Evolutionary conservation across 2,329 filamentous ascomycete species (phyloP), one percentile per base, ranked within the genome.

Genomic region (Claviceps arundinis): DNA sequence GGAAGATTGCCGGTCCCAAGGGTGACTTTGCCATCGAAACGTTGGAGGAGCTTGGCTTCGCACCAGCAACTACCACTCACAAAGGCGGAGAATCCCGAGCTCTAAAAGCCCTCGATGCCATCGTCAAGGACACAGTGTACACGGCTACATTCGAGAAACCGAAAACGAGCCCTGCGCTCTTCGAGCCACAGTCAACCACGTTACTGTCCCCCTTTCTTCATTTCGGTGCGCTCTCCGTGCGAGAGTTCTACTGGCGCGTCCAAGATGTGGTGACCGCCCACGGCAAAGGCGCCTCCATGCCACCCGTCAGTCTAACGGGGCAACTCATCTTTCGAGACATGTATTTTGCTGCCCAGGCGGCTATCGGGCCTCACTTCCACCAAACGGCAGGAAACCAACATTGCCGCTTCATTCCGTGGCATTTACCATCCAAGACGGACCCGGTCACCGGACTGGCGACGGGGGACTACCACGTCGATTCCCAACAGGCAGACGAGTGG

Each of bases 321-420:
- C 86, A 90, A 59, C 67, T 90, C 1, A 70, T 89, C 11, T 90
- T 90, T 64, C 75, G 86, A 16, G 86, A 90, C 62, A 90, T 90
- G 86, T 90, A 89, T 65, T 89, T 90, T 59, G 85, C 78, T 14
- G 85, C 85, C 0, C 85, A 90, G 62, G 84, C 85, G 1, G 74
- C 78, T 0, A 68, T 89, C 1, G 85, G 85, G 0, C 71, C 76
- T 37, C 60, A 70, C 0, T 89, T 87, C 58, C 72, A 69, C 1
- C 84, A 87, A 59, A 83, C 82, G 1, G 70, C 77, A 48, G 76
- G 77, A 38, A 90, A 90, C 59, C 65, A 74, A 0, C 69, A 83
- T 56, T 84, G 79, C 41, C 76, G 85, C n/a, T 89, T 89, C 65
- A 78, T 90, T 14, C 85, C 85, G 4, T 90, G 86, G 86, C 84